Evolutionary conservation across 495 filamentous ascomycete species (phyloP).

Genomic region (Penicillium atrosanguineum): DNA sequence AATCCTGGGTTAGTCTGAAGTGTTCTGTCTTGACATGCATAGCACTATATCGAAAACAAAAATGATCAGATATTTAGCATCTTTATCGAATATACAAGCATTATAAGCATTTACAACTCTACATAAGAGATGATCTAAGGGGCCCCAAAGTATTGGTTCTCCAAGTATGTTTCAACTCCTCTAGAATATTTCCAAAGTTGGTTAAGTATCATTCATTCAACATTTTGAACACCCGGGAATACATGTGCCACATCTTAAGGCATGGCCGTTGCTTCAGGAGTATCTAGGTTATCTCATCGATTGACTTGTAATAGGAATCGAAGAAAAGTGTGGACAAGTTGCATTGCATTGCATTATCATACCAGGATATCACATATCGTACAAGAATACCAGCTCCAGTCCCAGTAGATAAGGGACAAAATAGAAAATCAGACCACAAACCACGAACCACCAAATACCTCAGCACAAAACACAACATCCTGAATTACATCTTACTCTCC

Average conservation of each 20-base stretch:
- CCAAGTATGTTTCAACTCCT: too few species aligned
- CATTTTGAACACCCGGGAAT: too few species aligned
- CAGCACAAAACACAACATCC: not conserved
- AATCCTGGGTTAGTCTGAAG: not conserved
- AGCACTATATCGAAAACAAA: not conserved
- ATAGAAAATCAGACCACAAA: not conserved
- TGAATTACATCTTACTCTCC: slow-evolving; percentile 33
- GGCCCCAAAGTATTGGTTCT: too few species aligned
- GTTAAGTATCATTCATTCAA: too few species aligned
- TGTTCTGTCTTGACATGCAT: not conserved
- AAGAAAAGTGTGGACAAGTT: not conserved
- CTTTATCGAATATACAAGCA: not conserved
- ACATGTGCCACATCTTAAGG: too few species aligned
- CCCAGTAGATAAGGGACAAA: not conserved
- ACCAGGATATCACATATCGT: slow-evolving; percentile 19
- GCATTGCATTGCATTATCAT: slow-evolving; percentile 15
- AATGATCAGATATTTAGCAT: not conserved
- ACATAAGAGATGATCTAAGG: too few species aligned
- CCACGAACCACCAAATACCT: not conserved
- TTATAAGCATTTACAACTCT: not conserved
- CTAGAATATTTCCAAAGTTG: too few species aligned
- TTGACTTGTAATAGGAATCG: not conserved
- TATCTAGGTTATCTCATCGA: too few species aligned
- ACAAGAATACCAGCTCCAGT: slow-evolving; percentile 6
- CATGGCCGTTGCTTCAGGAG: too few species aligned